These are phyloP conservation scores for Shiraia bambusicola DNA, from an alignment of 2,329 filamentous ascomycete species.

Conservation along the genomic window DNA sequence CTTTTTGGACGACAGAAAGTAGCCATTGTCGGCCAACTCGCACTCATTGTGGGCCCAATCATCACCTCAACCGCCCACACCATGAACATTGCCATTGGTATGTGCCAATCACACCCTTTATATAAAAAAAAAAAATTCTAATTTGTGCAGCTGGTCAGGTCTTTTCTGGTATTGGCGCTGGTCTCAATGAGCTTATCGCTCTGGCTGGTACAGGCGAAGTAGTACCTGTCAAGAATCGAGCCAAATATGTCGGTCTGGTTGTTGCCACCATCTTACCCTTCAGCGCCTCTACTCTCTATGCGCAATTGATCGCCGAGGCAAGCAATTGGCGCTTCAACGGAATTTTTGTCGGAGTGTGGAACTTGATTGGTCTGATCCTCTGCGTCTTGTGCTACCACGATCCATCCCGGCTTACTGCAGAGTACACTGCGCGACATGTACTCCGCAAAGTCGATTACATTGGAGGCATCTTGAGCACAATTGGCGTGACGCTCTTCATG, in stretches of 20 bases:
- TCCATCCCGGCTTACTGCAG: slow-evolving; percentile 41
- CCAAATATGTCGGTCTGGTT: slow-evolving; percentile 61
- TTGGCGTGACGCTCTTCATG: slow-evolving; percentile 38
- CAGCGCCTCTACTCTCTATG: slow-evolving; percentile 63
- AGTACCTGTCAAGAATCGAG: slow-evolving; percentile 65
- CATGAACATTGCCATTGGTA: slow-evolving; percentile 38
- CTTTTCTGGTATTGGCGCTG: slow-evolving; percentile 65
- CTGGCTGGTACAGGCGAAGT: slow-evolving; percentile 68
- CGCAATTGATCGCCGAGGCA: slow-evolving; percentile 55
- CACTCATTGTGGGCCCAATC: slow-evolving; percentile 43
- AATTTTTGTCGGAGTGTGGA: slow-evolving; percentile 55
- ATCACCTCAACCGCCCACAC: slow-evolving; percentile 30
- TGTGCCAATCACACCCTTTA: background rate
- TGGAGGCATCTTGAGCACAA: slow-evolving; percentile 33
- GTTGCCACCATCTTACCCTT: slow-evolving; percentile 65
- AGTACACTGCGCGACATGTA: slow-evolving; percentile 39
- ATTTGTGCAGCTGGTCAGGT: slow-evolving; percentile 36
- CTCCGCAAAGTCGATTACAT: slow-evolving; percentile 36
- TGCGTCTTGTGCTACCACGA: slow-evolving; percentile 50
- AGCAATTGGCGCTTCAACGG: slow-evolving; percentile 60
- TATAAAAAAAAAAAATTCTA: slow-evolving; percentile 2
- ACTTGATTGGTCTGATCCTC: slow-evolving; percentile 54
- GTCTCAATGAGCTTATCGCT: slow-evolving; percentile 68
- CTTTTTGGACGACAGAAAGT: slow-evolving; percentile 38
- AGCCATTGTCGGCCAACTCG: slow-evolving; percentile 30